Percentiles rank a stretch among this genome's conserved stretches.
These are phyloP conservation scores for Tulasnella sp. DNA, from an alignment of 768 basidiomycete species.

Conservation along the genomic window DNA sequence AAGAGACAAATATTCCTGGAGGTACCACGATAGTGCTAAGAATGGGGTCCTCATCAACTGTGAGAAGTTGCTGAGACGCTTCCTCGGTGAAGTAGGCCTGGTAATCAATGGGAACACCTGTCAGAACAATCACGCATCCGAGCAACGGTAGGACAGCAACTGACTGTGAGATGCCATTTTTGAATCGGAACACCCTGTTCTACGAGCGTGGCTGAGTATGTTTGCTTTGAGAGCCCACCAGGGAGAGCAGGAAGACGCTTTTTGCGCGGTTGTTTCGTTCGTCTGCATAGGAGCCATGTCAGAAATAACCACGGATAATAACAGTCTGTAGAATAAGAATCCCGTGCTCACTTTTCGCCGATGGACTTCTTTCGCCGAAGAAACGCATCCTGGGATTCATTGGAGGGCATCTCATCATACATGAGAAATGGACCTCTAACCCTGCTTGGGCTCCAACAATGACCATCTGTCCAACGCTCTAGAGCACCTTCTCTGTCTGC, in stretches of 20 bases:
- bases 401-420: slow-evolving; percentile 15
- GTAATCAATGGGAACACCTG: neutral
- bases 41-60: neutral
- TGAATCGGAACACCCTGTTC: slow-evolving; percentile 10
- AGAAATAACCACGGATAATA: neutral
- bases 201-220: slow-evolving; percentile 14
- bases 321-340: neutral
- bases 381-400: slow-evolving; percentile 11
- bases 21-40: slow-evolving; percentile 13
- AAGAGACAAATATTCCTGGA: slow-evolving; percentile 7
- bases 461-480: slow-evolving; percentile 13
- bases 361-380: slow-evolving; percentile 4
- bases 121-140: neutral
- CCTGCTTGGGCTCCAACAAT: slow-evolving; percentile 9
- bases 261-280: slow-evolving; percentile 13
- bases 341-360: slow-evolving; percentile 9
- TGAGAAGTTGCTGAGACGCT: neutral
- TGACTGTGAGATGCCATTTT: slow-evolving; percentile 14
- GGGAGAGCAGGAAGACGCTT: slow-evolving; percentile 15
- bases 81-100: slow-evolving; percentile 15
- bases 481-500: slow-evolving; percentile 12
- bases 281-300: neutral
- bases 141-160: neutral
- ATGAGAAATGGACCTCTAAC: slow-evolving; percentile 14
- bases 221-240: slow-evolving; percentile 14